Conservation (phyloP, 345 rosid species). For the Gynandropsis gynandra region DNA sequence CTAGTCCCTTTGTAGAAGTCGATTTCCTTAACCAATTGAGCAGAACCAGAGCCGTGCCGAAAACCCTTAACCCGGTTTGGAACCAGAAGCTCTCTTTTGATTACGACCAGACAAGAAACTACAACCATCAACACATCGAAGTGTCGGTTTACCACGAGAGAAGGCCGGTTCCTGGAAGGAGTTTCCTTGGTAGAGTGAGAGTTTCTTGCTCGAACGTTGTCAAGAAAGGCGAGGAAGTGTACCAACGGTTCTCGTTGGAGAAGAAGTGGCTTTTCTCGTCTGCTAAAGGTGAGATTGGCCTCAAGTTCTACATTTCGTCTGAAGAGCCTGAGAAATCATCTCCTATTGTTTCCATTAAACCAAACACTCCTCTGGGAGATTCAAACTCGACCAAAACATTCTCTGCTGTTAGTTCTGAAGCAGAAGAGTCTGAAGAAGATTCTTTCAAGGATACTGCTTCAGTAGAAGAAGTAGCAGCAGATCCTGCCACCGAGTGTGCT, state of each 20-base stretch:
- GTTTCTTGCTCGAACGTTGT: conserved; percentile 38
- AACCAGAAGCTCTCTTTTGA: conserved; percentile 45
- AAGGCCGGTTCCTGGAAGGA: conserved; percentile 36
- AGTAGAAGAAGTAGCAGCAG: conserved; percentile 18
- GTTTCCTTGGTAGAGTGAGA: conserved; percentile 42
- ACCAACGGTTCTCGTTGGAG: conserved; percentile 37
- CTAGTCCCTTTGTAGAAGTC: conserved; percentile 42
- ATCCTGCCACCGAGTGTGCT: conserved; percentile 6
- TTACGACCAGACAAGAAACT: conserved; percentile 21
- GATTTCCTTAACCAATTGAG: conserved; percentile 42
- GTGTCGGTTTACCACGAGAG: conserved; percentile 42
- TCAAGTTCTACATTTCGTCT: conserved; percentile 29
- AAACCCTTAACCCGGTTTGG: conserved; percentile 44
- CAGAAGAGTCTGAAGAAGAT: conserved; percentile 28
- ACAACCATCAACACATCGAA: conserved; percentile 28
- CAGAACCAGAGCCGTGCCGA: conserved; percentile 41
- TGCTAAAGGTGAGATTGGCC: conserved; percentile 56
- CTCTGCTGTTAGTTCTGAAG: conserved; percentile 17
- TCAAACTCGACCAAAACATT: conserved; percentile 7
- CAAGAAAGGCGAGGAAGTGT: conserved; percentile 45
- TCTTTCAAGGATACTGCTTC: conserved; percentile 20
- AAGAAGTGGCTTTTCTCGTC: conserved; percentile 36
- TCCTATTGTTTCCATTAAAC: conserved; percentile 11
- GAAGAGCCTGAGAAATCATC: conserved; percentile 15
- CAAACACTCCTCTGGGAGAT: not conserved